Percentiles rank a stretch among this genome's conserved stretches.
Conservation (phyloP, 352 stramenopile species). For the Globisporangium nodosum region DNA sequence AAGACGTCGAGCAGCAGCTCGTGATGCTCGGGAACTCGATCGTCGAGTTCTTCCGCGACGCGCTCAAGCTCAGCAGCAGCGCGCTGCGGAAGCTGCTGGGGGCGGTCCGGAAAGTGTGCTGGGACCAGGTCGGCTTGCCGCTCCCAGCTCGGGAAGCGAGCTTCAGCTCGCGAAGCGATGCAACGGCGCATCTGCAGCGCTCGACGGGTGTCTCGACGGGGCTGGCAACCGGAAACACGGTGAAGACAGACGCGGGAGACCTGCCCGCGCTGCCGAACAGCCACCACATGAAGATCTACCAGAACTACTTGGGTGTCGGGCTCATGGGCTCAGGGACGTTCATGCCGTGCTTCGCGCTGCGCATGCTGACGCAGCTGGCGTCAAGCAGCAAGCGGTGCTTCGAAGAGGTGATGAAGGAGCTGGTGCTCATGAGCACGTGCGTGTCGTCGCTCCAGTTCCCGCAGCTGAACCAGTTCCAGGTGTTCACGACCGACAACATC, state of each 20-base stretch:
- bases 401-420: constrained; percentile 67
- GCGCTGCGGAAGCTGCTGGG: constrained; percentile 53
- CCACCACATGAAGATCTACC: constrained; percentile 78
- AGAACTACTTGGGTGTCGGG: constrained; percentile 70
- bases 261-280: constrained; percentile 32
- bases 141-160: constrained; percentile 13
- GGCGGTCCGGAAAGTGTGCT: constrained; percentile 62
- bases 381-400: constrained; percentile 68
- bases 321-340: constrained; percentile 53
- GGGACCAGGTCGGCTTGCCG: constrained; percentile 61
- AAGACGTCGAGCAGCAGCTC: constrained; percentile 84
- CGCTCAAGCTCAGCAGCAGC: constrained; percentile 54
- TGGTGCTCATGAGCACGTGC: constrained; percentile 71
- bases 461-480: constrained; percentile 62
- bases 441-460: constrained; percentile 40
- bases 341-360: constrained; percentile 66
- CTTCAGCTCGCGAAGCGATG: not conserved
- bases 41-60: constrained; percentile 77
- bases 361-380: constrained; percentile 77
- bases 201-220: not conserved
- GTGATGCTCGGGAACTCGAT: constrained; percentile 84
- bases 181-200: not conserved
- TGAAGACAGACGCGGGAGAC: constrained; percentile 12
- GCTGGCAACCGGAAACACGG: not conserved
- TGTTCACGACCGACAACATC: constrained; percentile 75